Percentiles rank a stretch among this genome's conserved stretches.
phyloP scores from a whole-genome alignment of 345 rosid species.

The Lumnitzera littorea region DNA sequence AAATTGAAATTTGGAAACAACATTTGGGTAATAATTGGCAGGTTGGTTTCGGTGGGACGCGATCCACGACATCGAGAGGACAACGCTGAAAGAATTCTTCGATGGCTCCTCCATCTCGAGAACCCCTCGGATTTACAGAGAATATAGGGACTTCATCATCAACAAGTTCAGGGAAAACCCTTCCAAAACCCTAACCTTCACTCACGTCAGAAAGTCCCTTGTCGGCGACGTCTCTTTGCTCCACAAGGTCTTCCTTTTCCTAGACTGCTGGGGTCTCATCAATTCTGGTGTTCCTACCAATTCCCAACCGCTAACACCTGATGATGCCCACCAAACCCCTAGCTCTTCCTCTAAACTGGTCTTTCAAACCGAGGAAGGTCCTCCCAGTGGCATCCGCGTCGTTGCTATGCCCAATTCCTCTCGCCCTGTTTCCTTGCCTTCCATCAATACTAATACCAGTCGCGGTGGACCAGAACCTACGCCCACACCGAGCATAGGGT shows the following conservation, averaged over 20 bases:
- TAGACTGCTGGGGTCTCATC: constrained; percentile 73
- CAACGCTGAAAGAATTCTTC: constrained; percentile 67
- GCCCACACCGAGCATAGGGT: constrained; percentile 1
- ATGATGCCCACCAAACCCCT: background rate
- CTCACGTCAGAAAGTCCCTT: constrained; percentile 65
- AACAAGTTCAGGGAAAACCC: constrained; percentile 82
- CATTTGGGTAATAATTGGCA: background rate
- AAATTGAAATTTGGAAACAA: no score
- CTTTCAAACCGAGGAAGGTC: constrained; percentile 53
- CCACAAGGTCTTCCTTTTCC: constrained; percentile 59
- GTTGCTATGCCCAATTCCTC: constrained; percentile 61
- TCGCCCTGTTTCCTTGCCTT: constrained; percentile 44
- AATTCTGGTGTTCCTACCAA: constrained; percentile 35
- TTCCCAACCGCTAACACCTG: background rate
- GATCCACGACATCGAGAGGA: constrained; percentile 80
- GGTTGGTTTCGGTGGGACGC: constrained; percentile 97
- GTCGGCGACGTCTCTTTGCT: constrained; percentile 82
- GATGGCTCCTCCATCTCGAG: constrained; percentile 76
- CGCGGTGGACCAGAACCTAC: background rate
- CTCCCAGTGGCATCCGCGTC: constrained; percentile 67
- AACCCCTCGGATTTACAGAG: constrained; percentile 89
- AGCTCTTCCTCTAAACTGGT: background rate
- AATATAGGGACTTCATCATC: constrained; percentile 86
- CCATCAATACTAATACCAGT: constrained; percentile 1
- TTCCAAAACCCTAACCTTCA: constrained; percentile 59